Base-by-base conservation (phyloP, 139 green algal genomes). In the Trebouxia sp. region DNA sequence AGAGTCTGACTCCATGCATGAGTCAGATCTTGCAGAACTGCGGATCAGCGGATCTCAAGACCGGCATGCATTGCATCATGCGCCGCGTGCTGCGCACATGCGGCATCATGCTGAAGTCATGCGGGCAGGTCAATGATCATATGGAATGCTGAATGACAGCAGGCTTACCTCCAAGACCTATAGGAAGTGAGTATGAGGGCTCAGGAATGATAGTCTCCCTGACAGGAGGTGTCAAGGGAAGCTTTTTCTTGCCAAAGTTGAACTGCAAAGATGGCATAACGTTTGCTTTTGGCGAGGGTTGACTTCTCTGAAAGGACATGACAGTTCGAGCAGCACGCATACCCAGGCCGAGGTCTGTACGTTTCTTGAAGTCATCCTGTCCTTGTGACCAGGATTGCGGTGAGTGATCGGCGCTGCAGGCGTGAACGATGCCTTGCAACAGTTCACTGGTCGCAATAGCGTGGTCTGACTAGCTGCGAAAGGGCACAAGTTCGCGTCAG, bases 111-210 rank as follows among this genome's bases (percentile, higher is more conserved):
- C 35, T 39, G 56, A n/a, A 15, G 7, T n/a, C 12, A 69, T 17
- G 50, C 50, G 17, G 50, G 50, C 58, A 69, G 28, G 53, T 35
- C 10, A 20, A 65, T 37, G 53, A 32, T 35, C 3, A 37, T 24
- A 0, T n/a, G n/a, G n/a, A n/a, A n/a, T n/a, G n/a, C n/a, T n/a
- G n/a, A n/a, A n/a, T n/a, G n/a, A n/a, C n/a, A n/a, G n/a, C n/a
- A n/a, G n/a, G n/a, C 45, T 32, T 48, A 67, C 75, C 75, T 80
- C 11, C 48, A 47, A 80, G 48, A 43, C 37, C 75, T 32, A 80
- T 67, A n/a, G 75, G 75, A 28, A 80, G 45, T 28, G 55, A 69
- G 48, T 80, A 80, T 8, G 75, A 80, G 30, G 75, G 75, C 48
- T 80, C 56, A n/a, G 75, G 75, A 5, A 80, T 47, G 32, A 80